Evolutionary conservation across 2,329 filamentous ascomycete species (phyloP).

Genomic region (Chaetomium globosum): DNA sequence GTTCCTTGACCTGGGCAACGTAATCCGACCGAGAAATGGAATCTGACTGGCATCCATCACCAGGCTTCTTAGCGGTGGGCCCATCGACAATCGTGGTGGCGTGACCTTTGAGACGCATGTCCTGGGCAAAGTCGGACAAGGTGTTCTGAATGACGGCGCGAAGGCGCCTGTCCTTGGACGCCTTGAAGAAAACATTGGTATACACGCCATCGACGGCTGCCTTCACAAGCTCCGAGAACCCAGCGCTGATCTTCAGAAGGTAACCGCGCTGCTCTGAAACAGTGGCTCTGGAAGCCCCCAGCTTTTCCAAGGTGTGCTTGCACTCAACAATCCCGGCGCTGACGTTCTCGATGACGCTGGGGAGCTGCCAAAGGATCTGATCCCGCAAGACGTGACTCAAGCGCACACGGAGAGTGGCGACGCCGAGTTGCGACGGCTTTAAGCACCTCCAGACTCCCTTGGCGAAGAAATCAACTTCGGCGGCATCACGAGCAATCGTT

Average conservation of each 20-base stretch:
- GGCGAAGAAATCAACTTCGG: constrained; percentile 51
- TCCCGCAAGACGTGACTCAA: constrained; percentile 55
- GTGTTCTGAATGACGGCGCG: constrained; percentile 58
- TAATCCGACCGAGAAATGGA: constrained; percentile 31
- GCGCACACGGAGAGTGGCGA: constrained; percentile 50
- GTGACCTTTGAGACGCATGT: constrained; percentile 50
- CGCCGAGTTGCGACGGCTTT: constrained; percentile 47
- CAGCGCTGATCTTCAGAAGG: constrained; percentile 38
- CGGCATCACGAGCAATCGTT: constrained; percentile 43
- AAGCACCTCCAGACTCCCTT: constrained; percentile 46
- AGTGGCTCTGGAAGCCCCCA: constrained; percentile 54
- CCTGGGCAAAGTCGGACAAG: constrained; percentile 50
- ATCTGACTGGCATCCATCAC: neutral
- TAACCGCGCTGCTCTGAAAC: constrained; percentile 40
- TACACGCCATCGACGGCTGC: constrained; percentile 40
- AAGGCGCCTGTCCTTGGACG: constrained; percentile 44
- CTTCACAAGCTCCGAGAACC: constrained; percentile 36
- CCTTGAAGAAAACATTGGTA: constrained; percentile 34
- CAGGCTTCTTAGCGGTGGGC: constrained; percentile 35
- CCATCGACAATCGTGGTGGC: constrained; percentile 32
- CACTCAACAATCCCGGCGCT: constrained; percentile 43
- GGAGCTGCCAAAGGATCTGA: constrained; percentile 53
- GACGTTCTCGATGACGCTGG: constrained; percentile 50
- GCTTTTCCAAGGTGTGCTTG: constrained; percentile 44
- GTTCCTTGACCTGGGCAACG: constrained; percentile 34